phyloP scores from a whole-genome alignment of 495 filamentous ascomycete species.

The Hypoxylon trugodes region DNA sequence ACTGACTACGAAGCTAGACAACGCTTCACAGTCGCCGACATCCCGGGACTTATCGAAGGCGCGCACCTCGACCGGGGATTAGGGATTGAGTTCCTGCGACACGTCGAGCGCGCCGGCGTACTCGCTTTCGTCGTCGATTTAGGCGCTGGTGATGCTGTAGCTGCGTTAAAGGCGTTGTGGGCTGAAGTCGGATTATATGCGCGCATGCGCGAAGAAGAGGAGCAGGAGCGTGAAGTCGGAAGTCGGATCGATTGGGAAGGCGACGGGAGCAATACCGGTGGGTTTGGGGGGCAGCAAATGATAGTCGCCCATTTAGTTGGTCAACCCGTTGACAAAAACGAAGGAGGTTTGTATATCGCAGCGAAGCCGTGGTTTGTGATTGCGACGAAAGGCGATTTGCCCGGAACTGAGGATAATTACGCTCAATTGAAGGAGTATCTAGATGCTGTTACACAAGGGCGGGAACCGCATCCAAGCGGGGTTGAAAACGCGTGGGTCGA shows the following conservation, averaged over 20 bases:
- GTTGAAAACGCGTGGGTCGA: conserved; percentile 72
- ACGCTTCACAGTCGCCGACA: conserved; percentile 93
- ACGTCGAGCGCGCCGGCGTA: conserved; percentile 91
- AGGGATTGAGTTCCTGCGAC: conserved; percentile 89
- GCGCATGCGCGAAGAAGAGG: conserved; percentile 69
- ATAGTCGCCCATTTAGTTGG: conserved; percentile 48
- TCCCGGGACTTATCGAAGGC: conserved; percentile 88
- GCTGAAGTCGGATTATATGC: conserved; percentile 89
- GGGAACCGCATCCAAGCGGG: conserved; percentile 73
- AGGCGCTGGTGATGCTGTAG: conserved; percentile 76
- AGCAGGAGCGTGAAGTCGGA: conserved; percentile 60
- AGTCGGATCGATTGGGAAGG: conserved; percentile 52
- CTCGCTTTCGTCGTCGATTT: conserved; percentile 95
- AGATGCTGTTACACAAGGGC: conserved; percentile 63
- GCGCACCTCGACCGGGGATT: conserved; percentile 93
- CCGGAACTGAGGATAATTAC: conserved; percentile 81
- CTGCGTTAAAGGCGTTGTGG: conserved; percentile 83
- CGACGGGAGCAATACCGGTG: conserved; percentile 31
- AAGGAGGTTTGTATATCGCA: conserved; percentile 69
- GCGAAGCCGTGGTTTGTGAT: conserved; percentile 97
- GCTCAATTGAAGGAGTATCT: conserved; percentile 72
- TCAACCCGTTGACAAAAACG: conserved; percentile 32
- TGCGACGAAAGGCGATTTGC: conserved; percentile 91
- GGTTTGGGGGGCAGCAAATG: conserved; percentile 34
- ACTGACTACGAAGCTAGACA: conserved; percentile 61